phyloP scores from a whole-genome alignment of 169 alveolate genomes.

The Cryptosporidium sp. region DNA sequence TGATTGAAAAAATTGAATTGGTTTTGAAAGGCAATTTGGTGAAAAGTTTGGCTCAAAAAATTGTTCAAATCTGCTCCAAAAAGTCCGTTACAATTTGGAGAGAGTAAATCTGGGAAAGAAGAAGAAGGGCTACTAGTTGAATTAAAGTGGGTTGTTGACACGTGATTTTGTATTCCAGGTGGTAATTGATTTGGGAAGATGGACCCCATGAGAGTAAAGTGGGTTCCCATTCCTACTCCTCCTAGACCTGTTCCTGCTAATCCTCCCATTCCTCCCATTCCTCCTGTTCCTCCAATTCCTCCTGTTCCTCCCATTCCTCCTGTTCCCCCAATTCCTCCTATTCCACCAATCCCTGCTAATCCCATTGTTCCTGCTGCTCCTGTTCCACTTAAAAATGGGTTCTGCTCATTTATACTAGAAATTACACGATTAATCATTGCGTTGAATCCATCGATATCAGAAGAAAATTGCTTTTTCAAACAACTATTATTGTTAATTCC shows the following conservation, averaged over 20 bases:
- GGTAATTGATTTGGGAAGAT: slow-evolving; percentile 15
- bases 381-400: not conserved
- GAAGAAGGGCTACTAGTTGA: not conserved
- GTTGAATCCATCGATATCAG: slow-evolving; percentile 1
- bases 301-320: not conserved
- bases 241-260: too few relatives aligned
- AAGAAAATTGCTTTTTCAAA: not conserved
- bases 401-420: not conserved
- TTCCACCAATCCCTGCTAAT: not conserved
- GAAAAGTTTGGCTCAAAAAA: slow-evolving; percentile 6
- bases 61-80: not conserved
- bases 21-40: slow-evolving; percentile 31
- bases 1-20: slow-evolving; percentile 10
- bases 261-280: too few relatives aligned
- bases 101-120: slow-evolving; percentile 10
- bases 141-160: not conserved
- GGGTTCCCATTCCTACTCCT: not conserved
- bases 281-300: not conserved
- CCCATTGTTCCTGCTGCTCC: too few relatives aligned
- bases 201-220: slow-evolving; percentile 4
- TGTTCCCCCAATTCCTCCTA: not conserved
- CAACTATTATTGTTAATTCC: not conserved
- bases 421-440: slow-evolving; percentile 4
- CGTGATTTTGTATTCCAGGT: slow-evolving; percentile 9
- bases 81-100: not conserved